Evolutionary conservation across 108 stramenopile species (phyloP).

Genomic region (Cyclotella cryptica): DNA sequence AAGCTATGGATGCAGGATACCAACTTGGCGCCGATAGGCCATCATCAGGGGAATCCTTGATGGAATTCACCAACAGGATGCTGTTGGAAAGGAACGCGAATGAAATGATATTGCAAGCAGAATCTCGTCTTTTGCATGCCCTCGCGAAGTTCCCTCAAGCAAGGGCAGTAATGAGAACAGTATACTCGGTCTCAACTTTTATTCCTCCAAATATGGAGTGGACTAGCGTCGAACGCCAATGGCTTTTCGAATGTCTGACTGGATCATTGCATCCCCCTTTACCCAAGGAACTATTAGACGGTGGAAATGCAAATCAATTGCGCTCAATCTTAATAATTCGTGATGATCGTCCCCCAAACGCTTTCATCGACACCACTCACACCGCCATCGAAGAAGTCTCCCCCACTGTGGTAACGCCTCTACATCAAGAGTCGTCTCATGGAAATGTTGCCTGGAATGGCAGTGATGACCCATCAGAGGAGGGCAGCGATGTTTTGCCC

Average conservation of each 20-base stretch:
- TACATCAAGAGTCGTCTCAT: background rate
- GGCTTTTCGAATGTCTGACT: constrained; percentile 73
- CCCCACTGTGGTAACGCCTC: background rate
- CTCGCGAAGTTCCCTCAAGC: constrained; percentile 63
- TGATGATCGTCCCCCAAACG: constrained; percentile 53
- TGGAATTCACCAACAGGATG: constrained; percentile 49
- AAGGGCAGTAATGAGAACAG: constrained; percentile 58
- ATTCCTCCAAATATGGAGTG: constrained; percentile 58
- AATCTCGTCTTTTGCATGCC: constrained; percentile 60
- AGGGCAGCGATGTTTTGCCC: background rate
- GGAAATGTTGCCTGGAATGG: too few species aligned
- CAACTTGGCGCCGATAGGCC: constrained; percentile 23
- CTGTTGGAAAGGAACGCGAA: constrained; percentile 52
- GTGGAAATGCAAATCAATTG: constrained; percentile 42
- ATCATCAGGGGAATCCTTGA: constrained; percentile 32
- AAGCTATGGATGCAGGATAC: constrained; percentile 65
- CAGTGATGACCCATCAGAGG: too few species aligned
- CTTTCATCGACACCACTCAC: constrained; percentile 29
- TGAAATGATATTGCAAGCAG: constrained; percentile 50
- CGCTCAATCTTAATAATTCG: constrained; percentile 35
- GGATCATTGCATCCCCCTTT: constrained; percentile 49
- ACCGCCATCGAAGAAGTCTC: background rate
- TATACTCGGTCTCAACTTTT: constrained; percentile 57
- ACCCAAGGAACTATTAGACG: constrained; percentile 44
- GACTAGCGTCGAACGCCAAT: constrained; percentile 66